These are phyloP conservation scores for Ilyonectria robusta DNA, from an alignment of 2,329 filamentous ascomycete species.

Conservation along the genomic window DNA sequence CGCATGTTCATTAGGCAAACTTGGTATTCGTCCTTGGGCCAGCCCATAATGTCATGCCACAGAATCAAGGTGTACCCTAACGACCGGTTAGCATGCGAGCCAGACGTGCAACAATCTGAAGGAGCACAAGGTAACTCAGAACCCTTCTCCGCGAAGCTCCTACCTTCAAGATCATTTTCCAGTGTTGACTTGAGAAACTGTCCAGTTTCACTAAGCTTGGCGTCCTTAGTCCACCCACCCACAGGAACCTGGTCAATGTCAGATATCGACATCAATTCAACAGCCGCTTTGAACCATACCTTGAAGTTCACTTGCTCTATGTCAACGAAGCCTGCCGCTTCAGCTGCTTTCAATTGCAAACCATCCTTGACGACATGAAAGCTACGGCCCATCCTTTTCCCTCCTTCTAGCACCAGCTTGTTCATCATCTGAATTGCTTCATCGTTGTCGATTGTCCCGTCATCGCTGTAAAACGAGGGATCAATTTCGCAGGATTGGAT, in stretches of 20 bases:
- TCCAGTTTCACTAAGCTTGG: constrained; percentile 14
- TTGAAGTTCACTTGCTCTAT: constrained; percentile 24
- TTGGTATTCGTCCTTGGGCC: constrained; percentile 28
- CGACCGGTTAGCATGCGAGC: background rate
- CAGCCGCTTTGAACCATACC: background rate
- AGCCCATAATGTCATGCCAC: constrained; percentile 20
- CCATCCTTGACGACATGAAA: constrained; percentile 10
- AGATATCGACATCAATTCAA: background rate
- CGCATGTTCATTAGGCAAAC: constrained; percentile 26
- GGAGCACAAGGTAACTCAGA: background rate
- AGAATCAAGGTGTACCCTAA: constrained; percentile 27
- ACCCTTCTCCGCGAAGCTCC: background rate
- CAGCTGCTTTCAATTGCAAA: background rate
- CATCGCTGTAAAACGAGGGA: constrained; percentile 18
- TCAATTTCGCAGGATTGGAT: constrained; percentile 30
- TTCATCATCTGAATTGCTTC: constrained; percentile 11
- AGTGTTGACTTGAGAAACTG: constrained; percentile 20
- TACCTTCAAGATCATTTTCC: constrained; percentile 30
- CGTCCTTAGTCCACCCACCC: constrained; percentile 26
- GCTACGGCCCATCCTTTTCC: constrained; percentile 1
- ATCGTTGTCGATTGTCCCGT: constrained; percentile 18
- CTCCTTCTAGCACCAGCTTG: constrained; percentile 12
- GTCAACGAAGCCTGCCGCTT: constrained; percentile 14
- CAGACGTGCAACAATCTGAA: background rate
- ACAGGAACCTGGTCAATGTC: constrained; percentile 14